A percentile compares a stretch with the other conserved stretches of the same genome.
Conservation (phyloP, 805 yeast species). For the Zygoascus biomembranicola region DNA sequence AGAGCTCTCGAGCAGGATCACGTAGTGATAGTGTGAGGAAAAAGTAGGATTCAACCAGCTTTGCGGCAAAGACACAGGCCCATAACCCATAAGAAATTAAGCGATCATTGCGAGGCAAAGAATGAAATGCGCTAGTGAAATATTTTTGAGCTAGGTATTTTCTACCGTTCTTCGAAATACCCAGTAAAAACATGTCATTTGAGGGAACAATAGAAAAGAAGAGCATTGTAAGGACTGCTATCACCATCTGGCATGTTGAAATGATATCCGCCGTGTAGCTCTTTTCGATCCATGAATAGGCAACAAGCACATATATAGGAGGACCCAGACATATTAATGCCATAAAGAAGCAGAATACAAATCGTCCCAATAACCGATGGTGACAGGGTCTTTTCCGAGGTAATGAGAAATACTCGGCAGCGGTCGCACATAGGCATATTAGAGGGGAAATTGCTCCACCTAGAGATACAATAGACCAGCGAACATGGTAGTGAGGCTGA, state of each 20-base stretch:
- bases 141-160: conserved; percentile 87
- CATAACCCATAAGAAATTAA: conserved; percentile 92
- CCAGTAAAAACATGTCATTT: conserved; percentile 87
- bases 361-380: conserved; percentile 85
- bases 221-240: conserved; percentile 75
- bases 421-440: conserved; percentile 78
- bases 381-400: conserved; percentile 99
- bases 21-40: conserved; percentile 82
- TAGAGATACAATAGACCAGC: conserved; percentile 88
- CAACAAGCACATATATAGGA: conserved; percentile 40
- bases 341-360: conserved; percentile 61
- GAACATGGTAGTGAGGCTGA: conserved; percentile 72
- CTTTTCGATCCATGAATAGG: conserved; percentile 31
- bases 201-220: conserved; percentile 93
- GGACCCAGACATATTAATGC: conserved; percentile 45
- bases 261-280: conserved; percentile 46
- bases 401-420: conserved; percentile 89
- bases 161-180: conserved; percentile 62
- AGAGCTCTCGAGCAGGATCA: conserved; percentile 89
- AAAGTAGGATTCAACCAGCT: conserved; percentile 84
- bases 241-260: conserved; percentile 75
- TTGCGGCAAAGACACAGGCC: conserved; percentile 82
- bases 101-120: conserved; percentile 80
- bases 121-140: conserved; percentile 87
- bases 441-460: conserved; percentile 84